Percentiles rank a stretch among this genome's conserved stretches.
Evolutionary conservation across 805 yeast genomes (phyloP).

Genomic region (Brettanomyces naardenensis): DNA sequence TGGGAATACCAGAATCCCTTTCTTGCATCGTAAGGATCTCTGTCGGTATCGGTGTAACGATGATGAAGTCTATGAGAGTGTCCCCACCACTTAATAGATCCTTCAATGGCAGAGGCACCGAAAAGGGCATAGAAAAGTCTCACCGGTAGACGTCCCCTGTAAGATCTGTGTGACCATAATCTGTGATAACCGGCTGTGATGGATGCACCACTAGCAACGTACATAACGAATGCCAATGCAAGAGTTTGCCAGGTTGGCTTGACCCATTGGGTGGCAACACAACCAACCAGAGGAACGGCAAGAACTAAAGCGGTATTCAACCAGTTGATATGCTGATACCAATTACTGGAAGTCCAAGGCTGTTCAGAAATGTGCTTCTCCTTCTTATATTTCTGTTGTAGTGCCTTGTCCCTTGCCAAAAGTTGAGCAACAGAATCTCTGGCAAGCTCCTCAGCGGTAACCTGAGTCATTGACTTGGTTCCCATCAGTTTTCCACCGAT

Average conservation of each 20-base stretch:
- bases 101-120: constrained; percentile 80
- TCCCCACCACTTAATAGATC: constrained; percentile 86
- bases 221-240: constrained; percentile 41
- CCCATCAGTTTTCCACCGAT: constrained; percentile 76
- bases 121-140: constrained; percentile 62
- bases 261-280: constrained; percentile 33
- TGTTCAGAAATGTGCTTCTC: constrained; percentile 62
- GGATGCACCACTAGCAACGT: constrained; percentile 58
- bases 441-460: constrained; percentile 57
- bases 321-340: constrained; percentile 77
- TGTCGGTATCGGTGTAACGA: constrained; percentile 72
- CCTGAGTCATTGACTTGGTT: constrained; percentile 60
- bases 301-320: constrained; percentile 59
- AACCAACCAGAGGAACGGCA: constrained; percentile 50
- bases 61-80: constrained; percentile 83
- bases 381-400: constrained; percentile 32
- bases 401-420: constrained; percentile 36
- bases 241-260: constrained; percentile 44
- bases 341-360: constrained; percentile 68
- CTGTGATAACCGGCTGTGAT: constrained; percentile 84
- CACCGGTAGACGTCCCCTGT: constrained; percentile 52
- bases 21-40: constrained; percentile 86
- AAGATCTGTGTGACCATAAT: constrained; percentile 71
- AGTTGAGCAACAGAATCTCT: constrained; percentile 42
- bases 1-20: constrained; percentile 79